These are phyloP conservation scores for Hanseniaspora hatyaiensis DNA, from an alignment of 805 yeast genomes.

Conservation along the genomic window DNA sequence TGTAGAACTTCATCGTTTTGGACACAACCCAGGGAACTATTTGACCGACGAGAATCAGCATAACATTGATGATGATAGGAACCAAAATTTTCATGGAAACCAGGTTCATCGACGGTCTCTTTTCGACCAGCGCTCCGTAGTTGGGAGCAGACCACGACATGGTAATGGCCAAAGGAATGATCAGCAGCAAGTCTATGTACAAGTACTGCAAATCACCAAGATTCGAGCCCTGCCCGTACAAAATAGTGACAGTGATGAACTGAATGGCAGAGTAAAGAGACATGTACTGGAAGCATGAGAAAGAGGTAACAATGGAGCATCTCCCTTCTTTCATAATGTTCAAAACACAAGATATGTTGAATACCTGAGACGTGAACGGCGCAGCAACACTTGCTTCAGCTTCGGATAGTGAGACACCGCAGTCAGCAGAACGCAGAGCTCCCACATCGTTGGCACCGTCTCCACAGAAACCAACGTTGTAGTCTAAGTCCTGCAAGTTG, in stretches of 20 bases:
- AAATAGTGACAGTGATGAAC: slow-evolving; percentile 71
- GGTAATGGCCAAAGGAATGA: slow-evolving; percentile 87
- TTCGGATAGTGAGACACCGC: slow-evolving; percentile 88
- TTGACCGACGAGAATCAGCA: slow-evolving; percentile 53
- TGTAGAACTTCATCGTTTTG: slow-evolving; percentile 59
- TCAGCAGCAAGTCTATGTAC: slow-evolving; percentile 81
- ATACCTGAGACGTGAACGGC: slow-evolving; percentile 82
- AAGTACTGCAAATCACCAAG: slow-evolving; percentile 93
- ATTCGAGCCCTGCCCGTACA: slow-evolving; percentile 81
- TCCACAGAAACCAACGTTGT: slow-evolving; percentile 94
- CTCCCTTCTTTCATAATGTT: slow-evolving; percentile 90
- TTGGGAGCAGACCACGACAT: slow-evolving; percentile 96
- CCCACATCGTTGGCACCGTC: slow-evolving; percentile 99
- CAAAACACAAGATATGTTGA: slow-evolving; percentile 85
- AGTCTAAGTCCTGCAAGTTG: slow-evolving; percentile 70
- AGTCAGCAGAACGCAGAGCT: slow-evolving; percentile 94
- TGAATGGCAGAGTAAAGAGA: slow-evolving; percentile 94
- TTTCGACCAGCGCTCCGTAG: slow-evolving; percentile 37
- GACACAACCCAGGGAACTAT: slow-evolving; percentile 51
- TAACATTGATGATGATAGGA: slow-evolving; percentile 73
- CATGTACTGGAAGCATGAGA: slow-evolving; percentile 96
- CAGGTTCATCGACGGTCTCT: slow-evolving; percentile 87
- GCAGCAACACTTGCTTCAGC: slow-evolving; percentile 99
- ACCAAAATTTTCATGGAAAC: slow-evolving; percentile 79
- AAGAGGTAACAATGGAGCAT: slow-evolving; percentile 86